These are phyloP conservation scores for Tausonia pullulans DNA, from an alignment of 1,284 basidiomycete genomes.

Conservation along the genomic window DNA sequence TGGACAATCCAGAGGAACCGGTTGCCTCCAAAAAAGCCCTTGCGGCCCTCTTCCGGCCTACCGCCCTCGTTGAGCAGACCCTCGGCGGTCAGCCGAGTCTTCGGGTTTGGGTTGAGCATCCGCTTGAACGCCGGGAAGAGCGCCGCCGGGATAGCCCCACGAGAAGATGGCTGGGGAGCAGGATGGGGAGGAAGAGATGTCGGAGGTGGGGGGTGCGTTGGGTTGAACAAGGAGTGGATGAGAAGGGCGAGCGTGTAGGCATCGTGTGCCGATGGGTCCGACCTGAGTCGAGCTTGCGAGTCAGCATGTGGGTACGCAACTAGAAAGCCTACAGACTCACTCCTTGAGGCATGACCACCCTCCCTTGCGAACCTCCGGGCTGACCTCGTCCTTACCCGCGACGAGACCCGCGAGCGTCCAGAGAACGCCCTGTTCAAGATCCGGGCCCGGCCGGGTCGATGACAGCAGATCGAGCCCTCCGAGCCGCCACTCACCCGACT, in stretches of 20 bases:
- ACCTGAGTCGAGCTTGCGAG: slow-evolving; percentile 36
- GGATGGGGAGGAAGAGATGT: slow-evolving; percentile 58
- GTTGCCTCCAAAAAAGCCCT: slow-evolving; percentile 78
- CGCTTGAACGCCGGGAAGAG: slow-evolving; percentile 77
- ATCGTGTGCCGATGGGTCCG: slow-evolving; percentile 61
- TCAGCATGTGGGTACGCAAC: neutral
- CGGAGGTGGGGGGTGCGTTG: slow-evolving; percentile 52
- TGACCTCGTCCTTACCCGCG: slow-evolving; percentile 46
- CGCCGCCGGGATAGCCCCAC: slow-evolving; percentile 62
- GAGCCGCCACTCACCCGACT: slow-evolving; percentile 88
- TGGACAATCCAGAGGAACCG: slow-evolving; percentile 72
- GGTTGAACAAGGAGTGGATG: slow-evolving; percentile 76
- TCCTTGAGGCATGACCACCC: slow-evolving; percentile 77
- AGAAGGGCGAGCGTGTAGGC: slow-evolving; percentile 77
- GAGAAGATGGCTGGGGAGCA: slow-evolving; percentile 57
- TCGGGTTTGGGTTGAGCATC: slow-evolving; percentile 77
- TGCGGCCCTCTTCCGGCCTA: slow-evolving; percentile 39
- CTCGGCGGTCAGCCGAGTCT: slow-evolving; percentile 61
- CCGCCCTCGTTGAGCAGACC: slow-evolving; percentile 69
- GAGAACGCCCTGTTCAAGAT: slow-evolving; percentile 30
- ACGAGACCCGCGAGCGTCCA: slow-evolving; percentile 61
- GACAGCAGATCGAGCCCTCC: slow-evolving; percentile 86
- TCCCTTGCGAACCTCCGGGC: slow-evolving; percentile 80
- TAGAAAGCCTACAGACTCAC: slow-evolving; percentile 40
- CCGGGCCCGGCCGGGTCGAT: slow-evolving; percentile 21